A percentile compares a stretch with the other conserved stretches of the same genome.
These are phyloP conservation scores for Penicillium cinerascens DNA, from an alignment of 495 filamentous ascomycete genomes.

Conservation along the genomic window DNA sequence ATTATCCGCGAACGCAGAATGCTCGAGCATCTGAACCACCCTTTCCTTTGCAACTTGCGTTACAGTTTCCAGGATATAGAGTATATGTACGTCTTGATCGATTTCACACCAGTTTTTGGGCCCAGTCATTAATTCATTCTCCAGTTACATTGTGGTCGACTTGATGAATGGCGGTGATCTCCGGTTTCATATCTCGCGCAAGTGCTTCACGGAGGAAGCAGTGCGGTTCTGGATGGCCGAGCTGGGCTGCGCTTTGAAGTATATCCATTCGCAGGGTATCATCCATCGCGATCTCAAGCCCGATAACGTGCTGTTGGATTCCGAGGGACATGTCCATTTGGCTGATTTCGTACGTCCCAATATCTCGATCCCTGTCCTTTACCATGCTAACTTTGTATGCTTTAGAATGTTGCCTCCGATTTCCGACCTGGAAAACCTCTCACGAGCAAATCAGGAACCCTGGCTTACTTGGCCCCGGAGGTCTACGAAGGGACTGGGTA, in stretches of 20 bases:
- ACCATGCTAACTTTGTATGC: not conserved
- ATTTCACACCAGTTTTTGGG: not conserved
- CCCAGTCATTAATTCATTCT: slow-evolving; percentile 19
- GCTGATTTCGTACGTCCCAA: slow-evolving; percentile 81
- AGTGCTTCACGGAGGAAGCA: slow-evolving; percentile 96
- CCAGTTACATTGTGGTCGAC: slow-evolving; percentile 94
- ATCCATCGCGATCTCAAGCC: slow-evolving; percentile 97
- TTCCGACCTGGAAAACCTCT: slow-evolving; percentile 76
- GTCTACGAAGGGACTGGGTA: slow-evolving; percentile 90
- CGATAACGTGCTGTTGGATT: slow-evolving; percentile 92
- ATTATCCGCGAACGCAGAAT: slow-evolving; percentile 96
- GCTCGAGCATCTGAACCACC: slow-evolving; percentile 96
- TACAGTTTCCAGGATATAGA: slow-evolving; percentile 99
- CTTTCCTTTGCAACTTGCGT: slow-evolving; percentile 96
- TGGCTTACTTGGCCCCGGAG: slow-evolving; percentile 94
- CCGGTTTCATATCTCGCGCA: slow-evolving; percentile 95
- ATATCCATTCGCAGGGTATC: slow-evolving; percentile 88
- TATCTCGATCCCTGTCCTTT: not conserved
- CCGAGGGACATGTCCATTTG: slow-evolving; percentile 93
- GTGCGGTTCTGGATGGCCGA: slow-evolving; percentile 96
- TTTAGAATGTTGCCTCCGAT: slow-evolving; percentile 95
- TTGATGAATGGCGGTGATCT: slow-evolving; percentile 97
- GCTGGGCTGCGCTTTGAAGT: slow-evolving; percentile 84
- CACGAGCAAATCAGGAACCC: slow-evolving; percentile 92
- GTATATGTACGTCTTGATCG: slow-evolving; percentile 71